Conservation (phyloP, 768 basidiomycete genomes). For the Melanogaster broomeanus region DNA sequence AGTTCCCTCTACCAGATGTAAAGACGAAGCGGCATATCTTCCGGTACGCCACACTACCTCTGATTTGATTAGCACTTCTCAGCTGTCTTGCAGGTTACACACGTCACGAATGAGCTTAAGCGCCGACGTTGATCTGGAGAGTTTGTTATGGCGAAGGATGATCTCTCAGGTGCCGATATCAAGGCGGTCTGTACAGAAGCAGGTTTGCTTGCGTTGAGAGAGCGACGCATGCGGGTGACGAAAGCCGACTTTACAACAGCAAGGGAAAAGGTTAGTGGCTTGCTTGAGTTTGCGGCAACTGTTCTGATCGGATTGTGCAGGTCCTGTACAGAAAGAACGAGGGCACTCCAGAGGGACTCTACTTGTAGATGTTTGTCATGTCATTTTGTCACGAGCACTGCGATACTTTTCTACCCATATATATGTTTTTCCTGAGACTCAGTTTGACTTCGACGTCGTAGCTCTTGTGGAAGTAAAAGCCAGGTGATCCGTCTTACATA, state of each 20-base stretch:
- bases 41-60: constrained; percentile 48
- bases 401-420: neutral
- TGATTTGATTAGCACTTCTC: neutral
- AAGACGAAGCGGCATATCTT: constrained; percentile 99
- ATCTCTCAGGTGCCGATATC: constrained; percentile 96
- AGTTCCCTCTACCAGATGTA: constrained; percentile 95
- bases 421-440: neutral
- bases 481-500: neutral
- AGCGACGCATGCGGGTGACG: constrained; percentile 91
- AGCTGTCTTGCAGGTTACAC: constrained; percentile 59
- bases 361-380: constrained; percentile 50
- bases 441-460: no score
- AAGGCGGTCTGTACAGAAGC: constrained; percentile 99
- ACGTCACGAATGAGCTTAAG: constrained; percentile 92
- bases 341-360: constrained; percentile 88
- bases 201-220: constrained; percentile 91
- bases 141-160: constrained; percentile 94
- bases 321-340: constrained; percentile 97
- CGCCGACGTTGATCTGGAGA: constrained; percentile 91
- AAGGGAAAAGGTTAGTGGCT: constrained; percentile 78
- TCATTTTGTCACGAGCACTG: constrained; percentile 4
- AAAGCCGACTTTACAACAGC: constrained; percentile 90
- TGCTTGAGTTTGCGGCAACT: constrained; percentile 1
- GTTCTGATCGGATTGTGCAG: constrained; percentile 36
- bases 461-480: neutral